Conservation (phyloP, 768 basidiomycete genomes). For the Lactarius vividus region DNA sequence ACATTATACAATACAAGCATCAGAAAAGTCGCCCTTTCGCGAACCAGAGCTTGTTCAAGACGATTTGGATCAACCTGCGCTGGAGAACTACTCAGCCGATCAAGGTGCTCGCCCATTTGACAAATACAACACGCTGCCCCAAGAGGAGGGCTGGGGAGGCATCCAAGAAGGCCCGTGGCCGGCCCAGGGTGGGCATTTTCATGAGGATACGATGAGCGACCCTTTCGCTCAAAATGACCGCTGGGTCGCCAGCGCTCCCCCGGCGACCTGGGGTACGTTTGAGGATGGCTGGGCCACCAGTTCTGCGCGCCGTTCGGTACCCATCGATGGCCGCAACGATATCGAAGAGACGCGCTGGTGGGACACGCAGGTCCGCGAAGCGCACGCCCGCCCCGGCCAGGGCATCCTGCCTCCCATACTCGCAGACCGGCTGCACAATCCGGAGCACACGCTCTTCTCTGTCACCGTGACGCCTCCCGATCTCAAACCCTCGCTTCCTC, state of each 20-base stretch:
- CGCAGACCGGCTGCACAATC: conserved; percentile 64
- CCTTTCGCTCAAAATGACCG: conserved; percentile 12
- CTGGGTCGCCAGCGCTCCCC: conserved; percentile 22
- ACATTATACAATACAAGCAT: conserved; percentile 30
- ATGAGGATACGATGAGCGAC: conserved; percentile 15
- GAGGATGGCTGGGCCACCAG: conserved; percentile 21
- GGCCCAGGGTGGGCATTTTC: conserved; percentile 6
- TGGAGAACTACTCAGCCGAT: conserved; percentile 11
- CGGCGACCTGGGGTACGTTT: conserved; percentile 14
- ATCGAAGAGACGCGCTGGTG: conserved; percentile 71
- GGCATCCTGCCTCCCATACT: conserved; percentile 69
- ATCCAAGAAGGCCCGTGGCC: conserved; percentile 16
- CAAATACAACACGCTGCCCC: conserved; percentile 14
- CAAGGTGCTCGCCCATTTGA: conserved; percentile 23
- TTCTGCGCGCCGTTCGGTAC: conserved; percentile 34
- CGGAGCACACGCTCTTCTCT: conserved; percentile 68
- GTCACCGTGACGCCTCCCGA: conserved; percentile 46
- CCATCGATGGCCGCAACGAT: conserved; percentile 58
- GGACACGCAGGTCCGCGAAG: conserved; percentile 49
- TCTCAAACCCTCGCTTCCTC: conserved; percentile 30
- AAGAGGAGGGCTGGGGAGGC: conserved; percentile 14
- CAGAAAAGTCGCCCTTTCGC: conserved; percentile 31
- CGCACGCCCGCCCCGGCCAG: conserved; percentile 56
- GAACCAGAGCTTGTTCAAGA: conserved; percentile 35
- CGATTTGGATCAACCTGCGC: conserved; percentile 20